Conservation (phyloP, 2,329 filamentous ascomycete genomes). For the Colletotrichum sp. region DNA sequence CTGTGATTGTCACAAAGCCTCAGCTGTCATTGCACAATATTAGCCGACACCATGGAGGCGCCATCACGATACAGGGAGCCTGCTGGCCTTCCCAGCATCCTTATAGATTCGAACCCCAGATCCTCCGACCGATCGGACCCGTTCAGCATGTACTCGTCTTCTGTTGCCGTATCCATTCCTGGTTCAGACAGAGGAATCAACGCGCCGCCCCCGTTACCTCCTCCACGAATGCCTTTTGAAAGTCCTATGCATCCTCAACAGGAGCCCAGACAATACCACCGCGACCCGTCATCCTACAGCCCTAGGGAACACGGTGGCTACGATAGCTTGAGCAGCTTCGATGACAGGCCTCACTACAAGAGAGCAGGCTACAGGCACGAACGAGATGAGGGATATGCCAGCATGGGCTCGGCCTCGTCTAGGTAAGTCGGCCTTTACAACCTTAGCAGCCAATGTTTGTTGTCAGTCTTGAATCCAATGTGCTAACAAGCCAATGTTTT, state of each 20-base stretch:
- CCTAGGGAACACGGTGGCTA: slow-evolving; percentile 30
- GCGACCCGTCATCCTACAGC: slow-evolving; percentile 26
- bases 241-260: slow-evolving; percentile 19
- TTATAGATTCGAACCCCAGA: slow-evolving; percentile 35
- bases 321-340: slow-evolving; percentile 43
- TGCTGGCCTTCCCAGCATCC: slow-evolving; percentile 35
- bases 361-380: slow-evolving; percentile 30
- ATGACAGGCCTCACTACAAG: slow-evolving; percentile 38
- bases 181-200: slow-evolving; percentile 33
- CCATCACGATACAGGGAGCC: slow-evolving; percentile 41
- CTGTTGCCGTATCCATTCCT: slow-evolving; percentile 47
- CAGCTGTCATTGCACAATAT: slow-evolving; percentile 14
- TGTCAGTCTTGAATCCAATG: neutral
- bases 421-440: slow-evolving; percentile 5
- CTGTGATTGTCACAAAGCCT: neutral
- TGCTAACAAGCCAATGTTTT: neutral
- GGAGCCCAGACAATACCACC: slow-evolving; percentile 35
- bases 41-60: slow-evolving; percentile 36
- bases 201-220: slow-evolving; percentile 51
- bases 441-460: neutral
- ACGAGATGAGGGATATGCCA: slow-evolving; percentile 50
- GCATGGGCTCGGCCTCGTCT: slow-evolving; percentile 40
- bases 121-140: slow-evolving; percentile 33
- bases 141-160: slow-evolving; percentile 34
- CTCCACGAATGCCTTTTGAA: slow-evolving; percentile 42